These are phyloP conservation scores for Talaromyces sp. DNA, from an alignment of 2,329 filamentous ascomycete species.

Conservation along the genomic window DNA sequence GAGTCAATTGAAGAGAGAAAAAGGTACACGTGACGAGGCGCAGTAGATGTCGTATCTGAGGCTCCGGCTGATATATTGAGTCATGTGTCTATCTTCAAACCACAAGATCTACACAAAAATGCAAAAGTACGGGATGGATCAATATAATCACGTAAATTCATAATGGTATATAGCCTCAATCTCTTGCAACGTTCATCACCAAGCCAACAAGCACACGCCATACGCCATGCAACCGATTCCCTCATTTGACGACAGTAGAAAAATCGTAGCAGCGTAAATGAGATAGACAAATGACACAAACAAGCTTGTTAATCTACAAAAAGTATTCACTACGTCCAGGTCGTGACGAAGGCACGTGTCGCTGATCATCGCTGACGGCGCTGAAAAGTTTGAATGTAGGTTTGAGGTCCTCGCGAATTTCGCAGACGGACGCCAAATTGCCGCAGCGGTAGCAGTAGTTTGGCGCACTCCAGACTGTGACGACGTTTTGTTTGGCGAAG, in stretches of 20 bases:
- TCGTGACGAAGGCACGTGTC: slow-evolving; percentile 44
- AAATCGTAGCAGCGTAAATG: slow-evolving; percentile 16
- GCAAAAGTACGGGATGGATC: not conserved
- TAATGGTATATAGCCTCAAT: slow-evolving; percentile 18
- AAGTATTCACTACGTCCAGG: slow-evolving; percentile 50
- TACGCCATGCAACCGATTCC: slow-evolving; percentile 16
- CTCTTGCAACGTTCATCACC: slow-evolving; percentile 9
- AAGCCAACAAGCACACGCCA: slow-evolving; percentile 16
- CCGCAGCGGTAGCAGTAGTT: slow-evolving; percentile 98
- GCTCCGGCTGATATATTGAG: not conserved
- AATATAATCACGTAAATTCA: slow-evolving; percentile 6
- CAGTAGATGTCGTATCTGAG: not conserved
- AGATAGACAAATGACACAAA: not conserved
- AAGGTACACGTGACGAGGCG: not conserved
- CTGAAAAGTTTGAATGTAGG: slow-evolving; percentile 71
- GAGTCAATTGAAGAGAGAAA: not conserved
- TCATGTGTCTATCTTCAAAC: not conserved
- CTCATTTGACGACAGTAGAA: slow-evolving; percentile 8
- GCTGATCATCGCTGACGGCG: slow-evolving; percentile 46
- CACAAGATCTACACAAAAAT: not conserved
- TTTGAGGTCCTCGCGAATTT: slow-evolving; percentile 76
- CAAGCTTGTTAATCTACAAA: slow-evolving; percentile 29
- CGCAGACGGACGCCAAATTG: slow-evolving; percentile 87
- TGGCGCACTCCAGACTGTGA: slow-evolving; percentile 73
- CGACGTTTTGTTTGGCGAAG: slow-evolving; percentile 90